A percentile compares a stretch with the other conserved stretches of the same genome.
Conservation (phyloP, 768 basidiomycete genomes). For the Kwoniella newhampshirensis region DNA sequence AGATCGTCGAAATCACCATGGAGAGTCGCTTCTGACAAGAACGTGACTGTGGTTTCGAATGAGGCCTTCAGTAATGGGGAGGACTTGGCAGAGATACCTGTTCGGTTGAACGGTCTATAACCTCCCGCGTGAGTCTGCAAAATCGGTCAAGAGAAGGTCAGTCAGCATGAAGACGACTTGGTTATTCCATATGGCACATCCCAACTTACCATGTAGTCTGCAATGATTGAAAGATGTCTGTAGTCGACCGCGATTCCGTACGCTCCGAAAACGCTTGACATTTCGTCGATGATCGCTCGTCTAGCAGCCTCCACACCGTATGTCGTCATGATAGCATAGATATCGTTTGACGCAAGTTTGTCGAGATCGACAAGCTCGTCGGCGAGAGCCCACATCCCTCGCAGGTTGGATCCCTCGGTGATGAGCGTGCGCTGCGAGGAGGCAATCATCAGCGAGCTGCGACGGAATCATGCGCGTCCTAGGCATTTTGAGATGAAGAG, state of each 20-base stretch:
- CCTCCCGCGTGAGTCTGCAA: conserved; percentile 91
- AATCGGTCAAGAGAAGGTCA: conserved; percentile 1
- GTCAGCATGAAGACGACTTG: conserved; percentile 2
- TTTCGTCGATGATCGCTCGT: conserved; percentile 82
- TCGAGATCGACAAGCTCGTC: conserved; percentile 67
- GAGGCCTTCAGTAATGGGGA: conserved; percentile 97
- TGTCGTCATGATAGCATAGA: conserved; percentile 82
- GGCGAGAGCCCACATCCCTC: conserved; percentile 72
- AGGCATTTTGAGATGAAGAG: background rate
- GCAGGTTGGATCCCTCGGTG: conserved; percentile 92
- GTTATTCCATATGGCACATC: conserved; percentile 14
- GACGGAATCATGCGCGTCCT: background rate
- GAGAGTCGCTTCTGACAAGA: conserved; percentile 90
- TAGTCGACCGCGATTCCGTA: conserved; percentile 95
- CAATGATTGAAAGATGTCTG: conserved; percentile 92
- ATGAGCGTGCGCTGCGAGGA: conserved; percentile 60
- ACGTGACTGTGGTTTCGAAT: conserved; percentile 91
- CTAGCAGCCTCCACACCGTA: conserved; percentile 98
- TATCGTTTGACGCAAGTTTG: conserved; percentile 88
- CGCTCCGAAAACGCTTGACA: conserved; percentile 82
- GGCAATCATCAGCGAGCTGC: conserved; percentile 11
- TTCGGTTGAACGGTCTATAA: conserved; percentile 97
- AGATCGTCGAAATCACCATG: conserved; percentile 95
- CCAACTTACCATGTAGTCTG: conserved; percentile 93
- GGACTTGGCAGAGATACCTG: conserved; percentile 85